Conservation (phyloP, 2,329 filamentous ascomycete species). For the Thyridium curvatum region DNA sequence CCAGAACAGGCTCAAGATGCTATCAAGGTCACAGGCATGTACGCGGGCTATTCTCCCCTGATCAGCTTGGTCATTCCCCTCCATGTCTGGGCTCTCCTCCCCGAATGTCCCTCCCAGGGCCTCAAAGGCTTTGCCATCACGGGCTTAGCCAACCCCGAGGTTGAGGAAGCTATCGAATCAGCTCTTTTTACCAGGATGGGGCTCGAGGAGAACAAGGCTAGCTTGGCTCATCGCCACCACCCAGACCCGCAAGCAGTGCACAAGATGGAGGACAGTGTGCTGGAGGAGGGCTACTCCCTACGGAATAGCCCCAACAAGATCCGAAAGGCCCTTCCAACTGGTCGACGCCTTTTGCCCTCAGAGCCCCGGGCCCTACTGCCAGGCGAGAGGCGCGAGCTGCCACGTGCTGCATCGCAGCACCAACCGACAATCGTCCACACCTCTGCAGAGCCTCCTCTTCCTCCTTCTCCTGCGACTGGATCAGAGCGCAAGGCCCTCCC, state of each 20-base stretch:
- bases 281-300: background rate
- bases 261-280: background rate
- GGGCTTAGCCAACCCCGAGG: constrained; percentile 2
- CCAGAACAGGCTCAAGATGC: constrained; percentile 2
- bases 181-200: constrained; percentile 9
- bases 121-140: constrained; percentile 11
- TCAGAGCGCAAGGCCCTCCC: constrained; percentile 5
- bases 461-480: background rate
- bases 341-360: constrained; percentile 9
- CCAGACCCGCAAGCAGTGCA: too few species aligned
- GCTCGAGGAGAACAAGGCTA: background rate
- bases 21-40: constrained; percentile 9
- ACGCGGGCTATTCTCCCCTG: constrained; percentile 10
- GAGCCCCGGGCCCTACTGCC: background rate
- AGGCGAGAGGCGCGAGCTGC: background rate
- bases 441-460: background rate
- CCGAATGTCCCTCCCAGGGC: constrained; percentile 8
- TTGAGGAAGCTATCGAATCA: constrained; percentile 6
- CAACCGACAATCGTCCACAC: too few species aligned
- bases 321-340: constrained; percentile 11
- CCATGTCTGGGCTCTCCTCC: constrained; percentile 6
- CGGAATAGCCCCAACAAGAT: constrained; percentile 3
- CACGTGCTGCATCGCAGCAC: background rate
- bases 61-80: constrained; percentile 10
- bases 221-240: background rate